These are phyloP conservation scores for Neurospora intermedia DNA, from an alignment of 495 filamentous ascomycete species.

Conservation along the genomic window DNA sequence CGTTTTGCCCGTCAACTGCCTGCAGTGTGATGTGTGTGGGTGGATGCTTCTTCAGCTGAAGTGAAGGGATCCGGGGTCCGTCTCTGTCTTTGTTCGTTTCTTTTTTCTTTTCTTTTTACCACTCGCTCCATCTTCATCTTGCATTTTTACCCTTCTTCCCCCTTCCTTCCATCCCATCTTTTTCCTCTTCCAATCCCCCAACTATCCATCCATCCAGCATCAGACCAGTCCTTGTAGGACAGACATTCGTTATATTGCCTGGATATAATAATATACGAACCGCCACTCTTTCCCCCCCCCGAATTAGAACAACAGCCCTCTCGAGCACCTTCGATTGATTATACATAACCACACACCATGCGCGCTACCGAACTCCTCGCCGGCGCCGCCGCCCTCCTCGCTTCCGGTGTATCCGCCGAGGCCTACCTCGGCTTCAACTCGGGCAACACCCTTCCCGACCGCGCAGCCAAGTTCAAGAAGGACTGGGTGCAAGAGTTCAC, in stretches of 20 bases:
- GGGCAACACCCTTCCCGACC: conserved; percentile 32
- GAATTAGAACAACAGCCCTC: not conserved
- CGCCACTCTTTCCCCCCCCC: not conserved
- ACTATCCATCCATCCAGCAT: not conserved
- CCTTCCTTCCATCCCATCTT: not conserved
- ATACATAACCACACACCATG: conserved; percentile 11
- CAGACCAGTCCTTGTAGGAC: not conserved
- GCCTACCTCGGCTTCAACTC: conserved; percentile 41
- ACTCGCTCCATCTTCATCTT: not conserved
- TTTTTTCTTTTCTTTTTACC: not conserved
- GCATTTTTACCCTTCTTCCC: not conserved
- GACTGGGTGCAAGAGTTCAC: conserved; percentile 39
- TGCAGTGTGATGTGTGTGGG: not conserved
- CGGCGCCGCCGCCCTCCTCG: conserved; percentile 20
- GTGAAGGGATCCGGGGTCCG: not conserved
- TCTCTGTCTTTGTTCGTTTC: not conserved
- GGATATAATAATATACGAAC: not conserved
- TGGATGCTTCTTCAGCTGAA: not conserved
- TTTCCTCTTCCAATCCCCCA: not conserved
- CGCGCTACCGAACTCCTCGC: conserved; percentile 17
- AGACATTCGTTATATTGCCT: not conserved
- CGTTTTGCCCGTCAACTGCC: not conserved
- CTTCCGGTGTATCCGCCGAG: conserved; percentile 19
- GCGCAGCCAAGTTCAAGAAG: conserved; percentile 36
- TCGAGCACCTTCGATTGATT: not conserved